These are phyloP conservation scores for Debaryomyces prosopidis DNA, from an alignment of 805 yeast species.

Conservation along the genomic window DNA sequence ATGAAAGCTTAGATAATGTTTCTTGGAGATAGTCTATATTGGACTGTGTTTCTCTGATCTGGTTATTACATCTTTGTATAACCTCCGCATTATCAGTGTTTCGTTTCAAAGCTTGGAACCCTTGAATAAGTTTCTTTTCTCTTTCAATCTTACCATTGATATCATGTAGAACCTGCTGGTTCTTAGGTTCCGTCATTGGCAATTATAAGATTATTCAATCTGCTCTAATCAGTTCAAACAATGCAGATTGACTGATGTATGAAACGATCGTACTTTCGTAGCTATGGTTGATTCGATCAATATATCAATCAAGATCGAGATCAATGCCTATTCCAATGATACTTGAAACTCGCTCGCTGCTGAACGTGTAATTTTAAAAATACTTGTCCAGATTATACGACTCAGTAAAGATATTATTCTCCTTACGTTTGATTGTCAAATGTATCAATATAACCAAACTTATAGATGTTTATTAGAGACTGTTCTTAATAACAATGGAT, in stretches of 20 bases:
- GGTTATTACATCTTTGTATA: conserved; percentile 86
- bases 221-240: neutral
- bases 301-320: too few species aligned
- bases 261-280: too few species aligned
- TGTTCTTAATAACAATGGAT: too few species aligned
- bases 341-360: too few species aligned
- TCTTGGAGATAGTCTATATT: conserved; percentile 87
- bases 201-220: neutral
- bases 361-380: too few species aligned
- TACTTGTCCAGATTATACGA: too few species aligned
- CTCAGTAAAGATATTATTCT: too few species aligned
- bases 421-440: too few species aligned
- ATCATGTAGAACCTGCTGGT: conserved; percentile 51
- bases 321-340: too few species aligned
- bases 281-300: too few species aligned
- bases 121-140: conserved; percentile 83
- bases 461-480: too few species aligned
- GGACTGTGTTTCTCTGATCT: conserved; percentile 86
- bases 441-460: too few species aligned
- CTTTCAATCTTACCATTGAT: conserved; percentile 84
- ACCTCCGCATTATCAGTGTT: conserved; percentile 79
- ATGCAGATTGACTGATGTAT: neutral
- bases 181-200: conserved; percentile 7
- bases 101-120: conserved; percentile 78
- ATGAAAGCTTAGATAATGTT: conserved; percentile 61